Evolutionary conservation across 2,329 filamentous ascomycete genomes (phyloP).

Genomic region (Herpomyces periplanetae): DNA sequence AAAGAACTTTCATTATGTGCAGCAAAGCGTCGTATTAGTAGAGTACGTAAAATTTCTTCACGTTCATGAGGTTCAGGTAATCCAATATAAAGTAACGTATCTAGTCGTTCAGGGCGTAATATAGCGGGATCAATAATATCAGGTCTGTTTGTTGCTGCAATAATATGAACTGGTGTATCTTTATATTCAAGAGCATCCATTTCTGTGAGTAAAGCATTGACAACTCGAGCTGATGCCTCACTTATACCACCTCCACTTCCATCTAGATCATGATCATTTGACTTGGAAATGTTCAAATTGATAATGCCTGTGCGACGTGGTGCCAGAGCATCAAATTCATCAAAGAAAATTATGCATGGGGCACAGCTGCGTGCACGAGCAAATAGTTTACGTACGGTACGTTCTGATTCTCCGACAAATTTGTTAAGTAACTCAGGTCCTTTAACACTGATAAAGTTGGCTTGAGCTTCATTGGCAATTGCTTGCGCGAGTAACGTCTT

Average conservation of each 20-base stretch:
- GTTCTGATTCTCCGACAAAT: conserved; percentile 81
- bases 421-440: conserved; percentile 88
- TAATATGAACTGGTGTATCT: conserved; percentile 52
- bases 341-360: conserved; percentile 88
- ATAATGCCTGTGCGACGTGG: conserved; percentile 33
- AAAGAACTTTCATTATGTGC: conserved; percentile 12
- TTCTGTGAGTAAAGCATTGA: conserved; percentile 78
- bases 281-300: neutral
- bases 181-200: conserved; percentile 26
- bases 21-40: conserved; percentile 17
- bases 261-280: neutral
- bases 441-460: conserved; percentile 93
- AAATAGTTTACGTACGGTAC: conserved; percentile 68
- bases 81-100: conserved; percentile 58
- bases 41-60: conserved; percentile 41
- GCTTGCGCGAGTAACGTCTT: conserved; percentile 89
- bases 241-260: conserved; percentile 13
- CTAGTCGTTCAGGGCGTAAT: conserved; percentile 56
- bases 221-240: conserved; percentile 52
- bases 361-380: conserved; percentile 44
- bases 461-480: conserved; percentile 70
- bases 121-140: conserved; percentile 92
- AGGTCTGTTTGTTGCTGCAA: conserved; percentile 71
- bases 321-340: conserved; percentile 74
- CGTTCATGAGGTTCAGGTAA: conserved; percentile 38